A percentile compares a stretch with the other conserved stretches of the same genome.
Evolutionary conservation across 1,139 yeast genomes (phyloP).

Genomic region (Blastobotrys proliferans): DNA sequence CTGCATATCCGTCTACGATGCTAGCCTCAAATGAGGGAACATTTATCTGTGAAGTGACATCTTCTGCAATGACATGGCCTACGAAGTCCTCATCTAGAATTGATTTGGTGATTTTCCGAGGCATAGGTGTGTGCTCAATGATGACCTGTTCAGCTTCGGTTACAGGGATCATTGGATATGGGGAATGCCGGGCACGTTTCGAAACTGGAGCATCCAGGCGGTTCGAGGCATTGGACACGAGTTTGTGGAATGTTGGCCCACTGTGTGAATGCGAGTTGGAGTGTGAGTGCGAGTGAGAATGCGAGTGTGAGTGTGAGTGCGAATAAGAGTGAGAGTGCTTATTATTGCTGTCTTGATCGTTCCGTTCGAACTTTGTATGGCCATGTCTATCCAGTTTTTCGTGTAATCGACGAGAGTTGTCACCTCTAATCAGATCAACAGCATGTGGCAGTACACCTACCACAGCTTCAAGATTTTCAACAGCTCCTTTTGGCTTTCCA

Average conservation of each 20-base stretch:
- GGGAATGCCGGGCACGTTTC: slow-evolving; percentile 42
- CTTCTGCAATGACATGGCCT: slow-evolving; percentile 41
- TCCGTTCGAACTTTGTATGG: slow-evolving; percentile 24
- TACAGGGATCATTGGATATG: slow-evolving; percentile 45
- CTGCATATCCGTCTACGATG: slow-evolving; percentile 53
- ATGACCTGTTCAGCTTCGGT: slow-evolving; percentile 33
- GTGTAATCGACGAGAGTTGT: slow-evolving; percentile 40
- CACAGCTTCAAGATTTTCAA: slow-evolving; percentile 42
- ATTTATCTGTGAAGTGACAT: slow-evolving; percentile 35
- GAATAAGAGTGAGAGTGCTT: slow-evolving; percentile 15
- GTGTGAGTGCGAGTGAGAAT: slow-evolving; percentile 19
- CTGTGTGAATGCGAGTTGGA: slow-evolving; percentile 23
- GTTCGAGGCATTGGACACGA: slow-evolving; percentile 30
- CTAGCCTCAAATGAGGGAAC: slow-evolving; percentile 49
- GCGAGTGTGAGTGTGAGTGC: slow-evolving; percentile 20
- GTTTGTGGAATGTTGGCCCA: slow-evolving; percentile 24
- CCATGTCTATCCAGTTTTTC: slow-evolving; percentile 17
- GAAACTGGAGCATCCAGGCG: slow-evolving; percentile 38
- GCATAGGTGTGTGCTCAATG: slow-evolving; percentile 23
- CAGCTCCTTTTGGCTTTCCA: slow-evolving; percentile 47
- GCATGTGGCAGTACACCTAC: slow-evolving; percentile 42
- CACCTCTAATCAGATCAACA: slow-evolving; percentile 35
- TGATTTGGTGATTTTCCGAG: slow-evolving; percentile 25
- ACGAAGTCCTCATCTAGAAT: slow-evolving; percentile 27
- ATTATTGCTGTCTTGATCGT: slow-evolving; percentile 21